These are phyloP conservation scores for Vachellia collinsii DNA, from an alignment of 306 rosid species.

Conservation along the genomic window DNA sequence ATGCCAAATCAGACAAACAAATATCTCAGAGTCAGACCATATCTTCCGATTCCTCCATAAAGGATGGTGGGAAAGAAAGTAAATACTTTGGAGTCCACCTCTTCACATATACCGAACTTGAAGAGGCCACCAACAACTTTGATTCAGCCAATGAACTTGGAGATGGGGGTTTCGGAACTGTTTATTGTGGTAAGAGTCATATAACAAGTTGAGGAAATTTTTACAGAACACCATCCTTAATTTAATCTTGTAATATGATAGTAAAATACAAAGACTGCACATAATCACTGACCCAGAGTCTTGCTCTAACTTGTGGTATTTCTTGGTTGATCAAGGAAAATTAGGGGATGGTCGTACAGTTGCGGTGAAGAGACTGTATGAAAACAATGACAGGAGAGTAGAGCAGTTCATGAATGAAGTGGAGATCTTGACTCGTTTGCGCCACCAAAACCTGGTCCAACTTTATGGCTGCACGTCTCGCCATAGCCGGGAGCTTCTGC, in stretches of 20 bases:
- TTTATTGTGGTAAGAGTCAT: constrained; percentile 63
- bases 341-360: constrained; percentile 42
- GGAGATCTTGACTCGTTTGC: constrained; percentile 50
- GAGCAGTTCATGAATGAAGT: constrained; percentile 54
- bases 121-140: constrained; percentile 68
- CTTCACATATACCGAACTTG: constrained; percentile 71
- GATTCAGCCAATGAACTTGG: constrained; percentile 69
- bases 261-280: neutral
- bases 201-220: neutral
- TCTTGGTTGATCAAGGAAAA: constrained; percentile 48
- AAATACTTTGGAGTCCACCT: constrained; percentile 57
- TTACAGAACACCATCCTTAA: neutral
- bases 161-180: constrained; percentile 86
- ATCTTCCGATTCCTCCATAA: constrained; percentile 35
- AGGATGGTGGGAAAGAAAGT: constrained; percentile 52
- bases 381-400: constrained; percentile 32
- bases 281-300: constrained; percentile 15
- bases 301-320: constrained; percentile 4
- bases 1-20: constrained; percentile 27
- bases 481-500: constrained; percentile 40
- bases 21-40: constrained; percentile 40
- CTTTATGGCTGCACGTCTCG: constrained; percentile 53
- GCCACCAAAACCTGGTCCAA: constrained; percentile 52
- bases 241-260: neutral
- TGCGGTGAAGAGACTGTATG: constrained; percentile 49